Evolutionary conservation across 2,329 filamentous ascomycete species (phyloP).

Genomic region (Calonectria fujianensis): DNA sequence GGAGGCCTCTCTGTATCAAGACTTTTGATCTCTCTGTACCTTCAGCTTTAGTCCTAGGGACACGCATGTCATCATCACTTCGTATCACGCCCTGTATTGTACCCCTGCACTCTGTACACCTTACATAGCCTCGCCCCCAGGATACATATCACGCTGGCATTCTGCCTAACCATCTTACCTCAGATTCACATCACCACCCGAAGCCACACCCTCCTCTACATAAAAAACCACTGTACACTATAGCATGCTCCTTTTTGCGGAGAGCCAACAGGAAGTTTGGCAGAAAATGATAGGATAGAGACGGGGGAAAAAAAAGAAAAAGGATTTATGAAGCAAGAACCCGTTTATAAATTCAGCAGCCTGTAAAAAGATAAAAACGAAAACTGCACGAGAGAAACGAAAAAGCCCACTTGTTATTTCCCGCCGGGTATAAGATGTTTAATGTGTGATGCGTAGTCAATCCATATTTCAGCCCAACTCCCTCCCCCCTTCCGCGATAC

Average conservation of each 20-base stretch:
- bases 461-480: background rate
- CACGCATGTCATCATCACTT: slow-evolving; percentile 15
- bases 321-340: background rate
- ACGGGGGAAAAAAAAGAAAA: background rate
- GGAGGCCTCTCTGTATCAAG: slow-evolving; percentile 26
- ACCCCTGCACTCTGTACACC: slow-evolving; percentile 40
- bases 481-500: background rate
- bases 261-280: slow-evolving; percentile 4
- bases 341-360: background rate
- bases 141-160: slow-evolving; percentile 19
- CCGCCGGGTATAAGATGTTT: slow-evolving; percentile 20
- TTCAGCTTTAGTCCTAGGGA: slow-evolving; percentile 3
- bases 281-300: background rate
- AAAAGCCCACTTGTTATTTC: slow-evolving; percentile 3
- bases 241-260: background rate
- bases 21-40: background rate
- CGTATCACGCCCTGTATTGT: slow-evolving; percentile 31
- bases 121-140: slow-evolving; percentile 13
- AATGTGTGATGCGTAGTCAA: background rate
- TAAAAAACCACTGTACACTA: slow-evolving; percentile 47
- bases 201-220: background rate
- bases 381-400: background rate
- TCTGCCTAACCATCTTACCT: slow-evolving; percentile 30
- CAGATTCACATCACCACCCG: slow-evolving; percentile 29
- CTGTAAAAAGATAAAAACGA: background rate